Conservation (phyloP, 1,284 basidiomycete species). For the Naganishia sp. region DNA sequence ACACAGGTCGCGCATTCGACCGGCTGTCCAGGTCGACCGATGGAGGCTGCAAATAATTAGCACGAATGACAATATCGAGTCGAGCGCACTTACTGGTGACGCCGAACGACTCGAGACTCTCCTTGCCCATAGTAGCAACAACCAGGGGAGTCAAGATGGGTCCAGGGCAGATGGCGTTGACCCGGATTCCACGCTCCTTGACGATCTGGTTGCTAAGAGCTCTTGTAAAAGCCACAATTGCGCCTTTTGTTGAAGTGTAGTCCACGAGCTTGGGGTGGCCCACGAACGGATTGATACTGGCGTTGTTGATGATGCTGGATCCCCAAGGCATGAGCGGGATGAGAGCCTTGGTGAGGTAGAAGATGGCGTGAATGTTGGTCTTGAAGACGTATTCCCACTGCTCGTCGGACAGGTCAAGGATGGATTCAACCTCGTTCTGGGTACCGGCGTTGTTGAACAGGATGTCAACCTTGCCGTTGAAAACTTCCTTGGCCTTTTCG, state of each 20-base stretch:
- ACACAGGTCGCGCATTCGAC: slow-evolving; percentile 61
- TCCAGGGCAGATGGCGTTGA: slow-evolving; percentile 53
- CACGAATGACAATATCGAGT: background rate
- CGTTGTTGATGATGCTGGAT: slow-evolving; percentile 59
- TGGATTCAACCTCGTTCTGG: slow-evolving; percentile 58
- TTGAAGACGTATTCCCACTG: slow-evolving; percentile 62
- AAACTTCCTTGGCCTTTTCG: slow-evolving; percentile 55
- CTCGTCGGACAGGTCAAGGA: slow-evolving; percentile 56
- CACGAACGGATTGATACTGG: slow-evolving; percentile 58
- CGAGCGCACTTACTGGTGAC: slow-evolving; percentile 38
- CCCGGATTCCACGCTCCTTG: slow-evolving; percentile 59
- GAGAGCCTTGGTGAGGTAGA: slow-evolving; percentile 59
- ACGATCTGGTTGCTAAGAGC: slow-evolving; percentile 57
- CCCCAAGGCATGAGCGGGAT: slow-evolving; percentile 54
- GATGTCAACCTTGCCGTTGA: slow-evolving; percentile 56
- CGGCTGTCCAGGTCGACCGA: slow-evolving; percentile 62
- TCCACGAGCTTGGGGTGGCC: slow-evolving; percentile 61
- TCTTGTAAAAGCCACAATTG: slow-evolving; percentile 53
- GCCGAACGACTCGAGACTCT: slow-evolving; percentile 57
- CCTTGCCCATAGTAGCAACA: slow-evolving; percentile 58
- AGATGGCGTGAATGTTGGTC: slow-evolving; percentile 58
- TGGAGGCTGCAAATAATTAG: slow-evolving; percentile 47
- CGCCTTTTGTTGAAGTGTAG: slow-evolving; percentile 63
- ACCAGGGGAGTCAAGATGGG: slow-evolving; percentile 61
- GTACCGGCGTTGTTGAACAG: slow-evolving; percentile 63